Evolutionary conservation across 2,329 filamentous ascomycete genomes (phyloP).

Genomic region (Coniochaeta pulveracea): DNA sequence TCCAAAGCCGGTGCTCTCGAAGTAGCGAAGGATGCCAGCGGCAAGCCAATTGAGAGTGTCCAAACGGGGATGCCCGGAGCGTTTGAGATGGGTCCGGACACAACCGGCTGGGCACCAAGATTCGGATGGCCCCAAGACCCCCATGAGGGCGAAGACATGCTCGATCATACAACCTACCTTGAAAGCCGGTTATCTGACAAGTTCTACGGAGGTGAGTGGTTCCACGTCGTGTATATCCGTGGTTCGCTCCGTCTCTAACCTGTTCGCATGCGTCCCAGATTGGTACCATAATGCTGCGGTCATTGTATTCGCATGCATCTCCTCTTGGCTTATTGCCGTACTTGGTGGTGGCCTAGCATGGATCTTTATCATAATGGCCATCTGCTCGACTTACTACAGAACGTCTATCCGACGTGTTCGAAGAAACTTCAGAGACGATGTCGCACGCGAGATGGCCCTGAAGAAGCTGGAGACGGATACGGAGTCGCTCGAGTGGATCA

Average conservation of each 20-base stretch:
- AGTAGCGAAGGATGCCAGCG: constrained; percentile 34
- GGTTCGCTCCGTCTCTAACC: not conserved
- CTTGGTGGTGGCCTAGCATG: constrained; percentile 86
- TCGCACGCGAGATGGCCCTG: constrained; percentile 80
- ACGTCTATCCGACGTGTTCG: constrained; percentile 89
- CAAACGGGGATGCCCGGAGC: constrained; percentile 31
- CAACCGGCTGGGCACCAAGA: constrained; percentile 79
- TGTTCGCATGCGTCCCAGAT: constrained; percentile 40
- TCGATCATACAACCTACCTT: constrained; percentile 81
- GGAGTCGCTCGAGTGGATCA: constrained; percentile 97
- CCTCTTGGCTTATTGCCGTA: constrained; percentile 81
- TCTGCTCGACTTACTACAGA: constrained; percentile 90
- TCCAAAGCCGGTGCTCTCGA: constrained; percentile 58
- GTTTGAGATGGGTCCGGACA: constrained; percentile 37
- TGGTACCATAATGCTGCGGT: constrained; percentile 98
- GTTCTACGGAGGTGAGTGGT: constrained; percentile 71
- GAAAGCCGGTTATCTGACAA: constrained; percentile 79
- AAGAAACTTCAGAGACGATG: constrained; percentile 90
- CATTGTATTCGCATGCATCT: constrained; percentile 83
- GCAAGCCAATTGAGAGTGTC: constrained; percentile 37
- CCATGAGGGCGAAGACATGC: constrained; percentile 52
- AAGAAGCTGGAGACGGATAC: constrained; percentile 79
- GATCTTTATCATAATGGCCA: constrained; percentile 87
- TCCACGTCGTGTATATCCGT: constrained; percentile 5
- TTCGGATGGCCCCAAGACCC: constrained; percentile 61